Percentiles rank a stretch among this genome's conserved stretches.
These are phyloP conservation scores for Chaetomium tenue DNA, from an alignment of 495 filamentous ascomycete genomes.

Conservation along the genomic window DNA sequence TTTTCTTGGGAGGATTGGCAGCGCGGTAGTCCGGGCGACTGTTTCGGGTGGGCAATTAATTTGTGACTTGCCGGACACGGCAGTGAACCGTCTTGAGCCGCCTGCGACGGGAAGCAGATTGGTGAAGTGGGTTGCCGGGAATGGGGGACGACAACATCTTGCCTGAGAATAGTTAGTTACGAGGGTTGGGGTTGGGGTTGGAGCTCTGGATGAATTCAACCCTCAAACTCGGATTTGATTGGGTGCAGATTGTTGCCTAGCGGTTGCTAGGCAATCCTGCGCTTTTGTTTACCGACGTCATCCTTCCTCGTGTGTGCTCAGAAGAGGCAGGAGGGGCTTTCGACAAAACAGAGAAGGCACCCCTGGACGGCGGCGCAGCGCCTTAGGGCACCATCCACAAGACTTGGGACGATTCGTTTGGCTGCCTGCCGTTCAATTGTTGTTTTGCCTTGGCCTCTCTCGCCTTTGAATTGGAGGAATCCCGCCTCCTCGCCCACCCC, in stretches of 20 bases:
- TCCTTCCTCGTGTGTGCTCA: neutral
- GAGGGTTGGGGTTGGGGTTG: neutral
- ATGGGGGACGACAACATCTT: neutral
- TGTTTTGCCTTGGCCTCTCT: neutral
- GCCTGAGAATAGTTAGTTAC: too few relatives aligned
- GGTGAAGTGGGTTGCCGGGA: neutral
- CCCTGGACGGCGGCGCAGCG: neutral
- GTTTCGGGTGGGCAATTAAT: constrained; percentile 25
- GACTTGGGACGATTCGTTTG: neutral
- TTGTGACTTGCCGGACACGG: constrained; percentile 18
- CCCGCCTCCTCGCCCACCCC: neutral
- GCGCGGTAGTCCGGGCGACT: neutral
- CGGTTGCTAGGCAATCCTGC: constrained; percentile 19
- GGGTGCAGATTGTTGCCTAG: neutral
- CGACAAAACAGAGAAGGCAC: neutral
- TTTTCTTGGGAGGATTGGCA: neutral
- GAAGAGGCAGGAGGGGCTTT: constrained; percentile 7
- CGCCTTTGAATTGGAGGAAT: neutral
- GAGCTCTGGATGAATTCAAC: neutral
- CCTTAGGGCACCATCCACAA: neutral
- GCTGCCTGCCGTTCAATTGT: neutral
- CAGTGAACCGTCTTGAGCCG: constrained; percentile 7
- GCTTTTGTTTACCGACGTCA: constrained; percentile 29
- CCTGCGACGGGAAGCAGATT: neutral
- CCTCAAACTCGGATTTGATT: neutral